These are phyloP conservation scores for Pholiota adiposa DNA, from an alignment of 1,284 basidiomycete genomes.

Conservation along the genomic window DNA sequence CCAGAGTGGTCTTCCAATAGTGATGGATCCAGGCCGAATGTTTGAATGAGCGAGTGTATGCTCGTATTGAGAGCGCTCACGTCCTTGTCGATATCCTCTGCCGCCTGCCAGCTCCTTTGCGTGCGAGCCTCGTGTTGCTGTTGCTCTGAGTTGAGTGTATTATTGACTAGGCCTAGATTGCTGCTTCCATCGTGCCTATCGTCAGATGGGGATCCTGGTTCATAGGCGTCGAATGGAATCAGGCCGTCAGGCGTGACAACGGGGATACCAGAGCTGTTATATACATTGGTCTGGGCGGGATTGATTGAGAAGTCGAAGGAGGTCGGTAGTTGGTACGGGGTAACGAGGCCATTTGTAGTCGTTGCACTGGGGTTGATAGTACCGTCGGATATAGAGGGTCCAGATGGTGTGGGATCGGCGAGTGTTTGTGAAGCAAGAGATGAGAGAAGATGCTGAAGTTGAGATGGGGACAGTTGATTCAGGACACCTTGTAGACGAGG, in stretches of 20 bases:
- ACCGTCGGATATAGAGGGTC: constrained; percentile 3
- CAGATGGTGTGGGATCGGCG: constrained; percentile 24
- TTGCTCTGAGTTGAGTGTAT: constrained; percentile 8
- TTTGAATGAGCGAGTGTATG: constrained; percentile 76
- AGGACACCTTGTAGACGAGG: constrained; percentile 65
- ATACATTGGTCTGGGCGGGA: constrained; percentile 9
- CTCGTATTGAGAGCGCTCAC: constrained; percentile 74
- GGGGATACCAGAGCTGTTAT: constrained; percentile 15
- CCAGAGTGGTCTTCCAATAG: constrained; percentile 27
- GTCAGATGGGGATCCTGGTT: constrained; percentile 8
- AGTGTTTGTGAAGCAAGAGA: constrained; percentile 50
- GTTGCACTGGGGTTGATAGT: constrained; percentile 24
- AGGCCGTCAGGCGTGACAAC: constrained; percentile 34
- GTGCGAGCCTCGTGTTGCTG: constrained; percentile 20
- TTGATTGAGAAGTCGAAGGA: constrained; percentile 36
- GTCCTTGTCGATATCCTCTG: constrained; percentile 71
- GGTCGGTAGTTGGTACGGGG: constrained; percentile 31
- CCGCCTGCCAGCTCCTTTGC: constrained; percentile 62
- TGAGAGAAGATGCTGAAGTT: constrained; percentile 73
- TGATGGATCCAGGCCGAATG: constrained; percentile 65
- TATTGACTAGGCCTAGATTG: constrained; percentile 3
- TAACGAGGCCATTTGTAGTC: constrained; percentile 16
- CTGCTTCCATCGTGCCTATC: neutral
- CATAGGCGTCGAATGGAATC: constrained; percentile 39
- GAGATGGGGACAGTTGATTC: constrained; percentile 64